These are phyloP conservation scores for Aspergillus avenaceus DNA, from an alignment of 495 filamentous ascomycete genomes.

Conservation along the genomic window DNA sequence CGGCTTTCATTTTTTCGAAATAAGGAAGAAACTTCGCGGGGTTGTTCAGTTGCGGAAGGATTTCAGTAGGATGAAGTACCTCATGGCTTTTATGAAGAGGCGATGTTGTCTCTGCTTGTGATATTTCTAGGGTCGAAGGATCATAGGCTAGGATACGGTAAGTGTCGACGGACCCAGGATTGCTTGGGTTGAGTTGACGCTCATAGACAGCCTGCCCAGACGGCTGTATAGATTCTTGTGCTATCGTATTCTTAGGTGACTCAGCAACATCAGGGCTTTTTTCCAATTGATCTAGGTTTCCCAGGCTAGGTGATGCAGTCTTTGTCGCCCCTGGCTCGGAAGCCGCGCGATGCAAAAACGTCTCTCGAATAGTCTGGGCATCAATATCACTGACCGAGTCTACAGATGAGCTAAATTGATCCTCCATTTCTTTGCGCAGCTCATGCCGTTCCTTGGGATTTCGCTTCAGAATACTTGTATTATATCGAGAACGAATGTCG, in stretches of 20 bases:
- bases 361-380: background rate
- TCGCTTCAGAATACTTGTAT: constrained; percentile 19
- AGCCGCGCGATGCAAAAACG: background rate
- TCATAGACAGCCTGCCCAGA: background rate
- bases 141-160: constrained; percentile 78
- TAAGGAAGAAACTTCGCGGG: constrained; percentile 70
- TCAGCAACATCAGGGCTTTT: background rate
- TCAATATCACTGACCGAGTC: constrained; percentile 17
- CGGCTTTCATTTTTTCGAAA: constrained; percentile 56
- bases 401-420: constrained; percentile 20
- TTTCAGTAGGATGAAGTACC: constrained; percentile 53
- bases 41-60: constrained; percentile 62
- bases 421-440: constrained; percentile 26
- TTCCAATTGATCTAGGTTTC: background rate
- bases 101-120: constrained; percentile 59
- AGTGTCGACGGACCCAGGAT: constrained; percentile 29
- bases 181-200: background rate
- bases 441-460: constrained; percentile 23
- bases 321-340: background rate
- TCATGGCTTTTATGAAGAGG: constrained; percentile 36
- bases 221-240: background rate
- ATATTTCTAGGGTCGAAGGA: constrained; percentile 54
- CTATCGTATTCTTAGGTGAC: background rate
- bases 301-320: background rate
- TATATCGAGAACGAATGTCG: constrained; percentile 46